Evolutionary conservation across 805 yeast genomes (phyloP).

Genomic region (Monosporozyma servazzii): DNA sequence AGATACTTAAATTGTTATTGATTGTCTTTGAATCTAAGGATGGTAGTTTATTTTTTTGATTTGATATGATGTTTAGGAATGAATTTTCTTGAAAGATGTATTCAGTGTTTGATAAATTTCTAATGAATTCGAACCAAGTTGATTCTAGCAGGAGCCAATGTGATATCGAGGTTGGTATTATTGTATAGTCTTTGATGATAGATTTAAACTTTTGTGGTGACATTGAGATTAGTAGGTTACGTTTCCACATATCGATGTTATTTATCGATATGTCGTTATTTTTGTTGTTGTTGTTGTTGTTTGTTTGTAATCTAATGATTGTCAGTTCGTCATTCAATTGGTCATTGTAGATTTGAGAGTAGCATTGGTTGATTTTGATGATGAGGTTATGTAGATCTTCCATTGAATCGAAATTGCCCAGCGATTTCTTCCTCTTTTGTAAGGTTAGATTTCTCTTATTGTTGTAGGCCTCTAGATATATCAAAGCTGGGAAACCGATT

Average conservation of each 20-base stretch:
- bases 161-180: constrained; percentile 7
- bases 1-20: constrained; percentile 15
- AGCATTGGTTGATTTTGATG: constrained; percentile 8
- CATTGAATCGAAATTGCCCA: constrained; percentile 9
- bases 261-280: not conserved
- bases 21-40: constrained; percentile 11
- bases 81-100: constrained; percentile 5
- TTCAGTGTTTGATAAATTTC: constrained; percentile 6
- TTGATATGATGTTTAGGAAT: not conserved
- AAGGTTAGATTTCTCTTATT: too few relatives aligned
- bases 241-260: constrained; percentile 7
- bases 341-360: constrained; percentile 1
- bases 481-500: not conserved
- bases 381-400: constrained; percentile 12
- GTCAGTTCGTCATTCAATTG: not conserved
- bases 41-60: not conserved
- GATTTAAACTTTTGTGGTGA: constrained; percentile 8
- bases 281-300: not conserved
- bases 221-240: constrained; percentile 2
- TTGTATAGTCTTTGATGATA: constrained; percentile 6
- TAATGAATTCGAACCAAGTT: constrained; percentile 22
- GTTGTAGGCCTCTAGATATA: constrained; percentile 1
- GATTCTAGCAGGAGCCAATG: constrained; percentile 21
- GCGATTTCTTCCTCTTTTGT: too few relatives aligned
- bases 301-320: not conserved